Evolutionary conservation across 371 early-diverging fungal genomes (phyloP).

Genomic region (Mucor mucedo): DNA sequence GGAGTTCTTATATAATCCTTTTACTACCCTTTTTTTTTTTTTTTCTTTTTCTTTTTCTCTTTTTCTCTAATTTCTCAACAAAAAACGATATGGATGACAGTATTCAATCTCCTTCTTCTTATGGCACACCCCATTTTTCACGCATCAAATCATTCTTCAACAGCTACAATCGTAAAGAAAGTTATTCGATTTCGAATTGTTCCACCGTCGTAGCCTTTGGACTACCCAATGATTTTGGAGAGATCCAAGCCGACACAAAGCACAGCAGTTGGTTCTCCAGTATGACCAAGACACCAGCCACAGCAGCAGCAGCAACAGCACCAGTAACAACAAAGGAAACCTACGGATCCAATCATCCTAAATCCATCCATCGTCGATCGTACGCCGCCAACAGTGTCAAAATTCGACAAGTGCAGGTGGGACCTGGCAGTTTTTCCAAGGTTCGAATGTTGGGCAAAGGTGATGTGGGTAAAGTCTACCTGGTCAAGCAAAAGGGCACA

Average conservation of each 20-base stretch:
- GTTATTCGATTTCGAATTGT: neutral
- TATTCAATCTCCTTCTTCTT: conserved; percentile 31
- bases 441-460: conserved; percentile 91
- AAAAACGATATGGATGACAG: conserved; percentile 11
- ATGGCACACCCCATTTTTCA: conserved; percentile 33
- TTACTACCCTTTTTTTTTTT: neutral
- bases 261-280: conserved; percentile 31
- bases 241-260: conserved; percentile 24
- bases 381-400: conserved; percentile 85
- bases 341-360: conserved; percentile 11
- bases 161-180: neutral
- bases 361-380: conserved; percentile 51
- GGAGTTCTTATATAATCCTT: neutral
- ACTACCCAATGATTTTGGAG: conserved; percentile 34
- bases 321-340: conserved; percentile 1
- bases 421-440: conserved; percentile 73
- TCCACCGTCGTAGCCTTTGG: conserved; percentile 18
- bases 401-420: conserved; percentile 61
- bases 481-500: conserved; percentile 86
- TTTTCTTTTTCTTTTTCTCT: conserved; percentile 9
- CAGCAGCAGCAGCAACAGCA: conserved; percentile 2
- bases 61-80: conserved; percentile 3
- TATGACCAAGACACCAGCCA: neutral
- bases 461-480: conserved; percentile 94
- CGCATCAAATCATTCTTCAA: conserved; percentile 29